A percentile compares a stretch with the other conserved stretches of the same genome.
These are phyloP conservation scores for Penicillium subrubescens DNA, from an alignment of 495 filamentous ascomycete genomes.

Conservation along the genomic window DNA sequence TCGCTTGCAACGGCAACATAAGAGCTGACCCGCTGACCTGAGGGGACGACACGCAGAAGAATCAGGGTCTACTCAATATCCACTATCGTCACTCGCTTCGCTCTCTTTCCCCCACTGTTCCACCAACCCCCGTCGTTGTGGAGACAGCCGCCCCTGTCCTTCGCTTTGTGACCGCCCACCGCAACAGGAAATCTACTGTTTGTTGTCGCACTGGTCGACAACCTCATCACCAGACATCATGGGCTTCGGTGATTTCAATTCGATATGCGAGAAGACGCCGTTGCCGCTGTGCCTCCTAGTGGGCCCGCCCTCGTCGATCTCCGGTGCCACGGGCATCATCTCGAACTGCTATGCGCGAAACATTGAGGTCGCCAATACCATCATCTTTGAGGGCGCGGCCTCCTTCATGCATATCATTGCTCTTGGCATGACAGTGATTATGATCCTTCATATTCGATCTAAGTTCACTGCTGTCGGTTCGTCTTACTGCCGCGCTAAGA, in stretches of 20 bases:
- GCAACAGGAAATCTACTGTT: slow-evolving; percentile 22
- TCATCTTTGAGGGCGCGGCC: slow-evolving; percentile 94
- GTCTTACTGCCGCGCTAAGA: slow-evolving; percentile 39
- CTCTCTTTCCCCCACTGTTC: slow-evolving; percentile 23
- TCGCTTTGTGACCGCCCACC: slow-evolving; percentile 27
- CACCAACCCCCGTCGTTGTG: slow-evolving; percentile 31
- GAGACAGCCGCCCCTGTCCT: slow-evolving; percentile 27
- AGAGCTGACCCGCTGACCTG: slow-evolving; percentile 4
- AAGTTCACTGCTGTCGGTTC: slow-evolving; percentile 98
- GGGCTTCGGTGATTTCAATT: slow-evolving; percentile 87
- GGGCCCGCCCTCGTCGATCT: slow-evolving; percentile 64
- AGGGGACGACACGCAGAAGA: slow-evolving; percentile 9
- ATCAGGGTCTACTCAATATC: slow-evolving; percentile 1
- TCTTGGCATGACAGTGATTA: slow-evolving; percentile 88
- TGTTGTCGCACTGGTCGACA: slow-evolving; percentile 19
- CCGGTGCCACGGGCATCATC: slow-evolving; percentile 75
- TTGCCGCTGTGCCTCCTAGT: slow-evolving; percentile 88
- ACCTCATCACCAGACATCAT: slow-evolving; percentile 49
- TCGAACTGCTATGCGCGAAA: slow-evolving; percentile 91
- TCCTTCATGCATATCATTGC: slow-evolving; percentile 92
- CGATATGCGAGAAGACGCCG: slow-evolving; percentile 81
- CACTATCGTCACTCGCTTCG: slow-evolving; percentile 19
- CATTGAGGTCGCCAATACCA: slow-evolving; percentile 94
- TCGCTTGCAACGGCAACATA: slow-evolving; percentile 11
- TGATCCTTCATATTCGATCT: slow-evolving; percentile 93